These are phyloP conservation scores for Ustilago lituana DNA, from an alignment of 1,284 basidiomycete genomes.

Conservation along the genomic window DNA sequence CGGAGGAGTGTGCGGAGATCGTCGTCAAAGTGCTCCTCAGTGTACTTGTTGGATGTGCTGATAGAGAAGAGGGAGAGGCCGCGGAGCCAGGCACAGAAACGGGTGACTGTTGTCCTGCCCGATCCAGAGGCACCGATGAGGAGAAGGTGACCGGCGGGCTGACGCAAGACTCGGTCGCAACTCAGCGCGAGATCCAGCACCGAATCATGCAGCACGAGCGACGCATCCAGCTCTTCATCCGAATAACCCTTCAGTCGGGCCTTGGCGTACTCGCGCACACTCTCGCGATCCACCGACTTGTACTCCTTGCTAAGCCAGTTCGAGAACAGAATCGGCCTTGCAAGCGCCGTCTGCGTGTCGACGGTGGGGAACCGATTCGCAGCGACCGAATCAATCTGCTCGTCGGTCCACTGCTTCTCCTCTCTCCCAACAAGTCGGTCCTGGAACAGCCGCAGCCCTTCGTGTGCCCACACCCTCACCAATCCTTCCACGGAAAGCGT, in stretches of 20 bases:
- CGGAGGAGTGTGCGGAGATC: constrained; percentile 92
- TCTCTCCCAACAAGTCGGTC: constrained; percentile 82
- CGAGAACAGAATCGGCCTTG: constrained; percentile 92
- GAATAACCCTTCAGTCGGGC: constrained; percentile 81
- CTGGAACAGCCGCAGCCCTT: constrained; percentile 95
- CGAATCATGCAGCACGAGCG: constrained; percentile 97
- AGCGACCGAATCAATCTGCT: constrained; percentile 85
- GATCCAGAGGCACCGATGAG: constrained; percentile 97
- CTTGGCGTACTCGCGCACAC: constrained; percentile 93
- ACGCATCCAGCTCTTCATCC: constrained; percentile 85
- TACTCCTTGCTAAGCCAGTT: constrained; percentile 99
- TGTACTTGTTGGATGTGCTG: constrained; percentile 98
- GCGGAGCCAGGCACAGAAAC: constrained; percentile 99
- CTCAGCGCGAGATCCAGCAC: constrained; percentile 96
- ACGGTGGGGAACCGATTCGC: constrained; percentile 91
- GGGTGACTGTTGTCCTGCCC: constrained; percentile 97
- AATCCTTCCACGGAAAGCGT: constrained; percentile 90
- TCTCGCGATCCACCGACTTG: constrained; percentile 90
- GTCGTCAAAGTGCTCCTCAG: constrained; percentile 97
- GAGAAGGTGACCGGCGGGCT: constrained; percentile 93
- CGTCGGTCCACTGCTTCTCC: constrained; percentile 82
- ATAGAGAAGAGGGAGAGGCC: constrained; percentile 98
- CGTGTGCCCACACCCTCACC: constrained; percentile 97
- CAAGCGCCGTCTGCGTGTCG: constrained; percentile 77
- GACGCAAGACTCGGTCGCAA: constrained; percentile 98